Percentiles rank a stretch among this genome's conserved stretches.
Evolutionary conservation across 768 basidiomycete species (phyloP).

Genomic region (Lactarius hatsudake): DNA sequence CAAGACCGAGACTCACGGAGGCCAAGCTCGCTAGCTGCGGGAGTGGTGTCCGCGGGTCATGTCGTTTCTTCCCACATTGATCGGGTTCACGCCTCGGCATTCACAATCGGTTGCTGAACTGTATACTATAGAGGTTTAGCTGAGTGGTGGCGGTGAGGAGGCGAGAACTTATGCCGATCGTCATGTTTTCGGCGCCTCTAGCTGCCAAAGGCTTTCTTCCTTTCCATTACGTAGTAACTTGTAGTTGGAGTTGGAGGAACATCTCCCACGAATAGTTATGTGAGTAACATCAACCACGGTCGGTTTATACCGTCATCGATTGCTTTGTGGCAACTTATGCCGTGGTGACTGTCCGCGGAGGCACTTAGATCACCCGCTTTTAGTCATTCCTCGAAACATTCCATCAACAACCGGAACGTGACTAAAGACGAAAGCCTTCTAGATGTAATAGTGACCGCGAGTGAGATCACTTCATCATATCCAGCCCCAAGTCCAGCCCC

Average conservation of each 20-base stretch:
- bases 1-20: no score
- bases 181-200: no score
- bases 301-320: background rate
- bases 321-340: background rate
- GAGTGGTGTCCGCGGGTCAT: no score
- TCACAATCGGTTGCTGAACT: no score
- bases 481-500: background rate
- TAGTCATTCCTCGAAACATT: background rate
- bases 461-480: background rate
- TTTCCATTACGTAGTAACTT: background rate
- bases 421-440: background rate
- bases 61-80: no score
- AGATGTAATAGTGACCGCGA: background rate
- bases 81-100: no score
- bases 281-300: background rate
- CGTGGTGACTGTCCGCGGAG: background rate
- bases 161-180: no score
- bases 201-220: background rate
- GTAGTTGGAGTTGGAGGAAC: background rate
- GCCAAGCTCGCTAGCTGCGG: no score
- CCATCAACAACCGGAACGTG: background rate
- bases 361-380: background rate
- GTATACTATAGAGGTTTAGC: no score
- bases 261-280: background rate
- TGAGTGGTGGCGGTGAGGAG: no score